Conservation (phyloP, 345 rosid genomes). For the Anacardium occidentale region DNA sequence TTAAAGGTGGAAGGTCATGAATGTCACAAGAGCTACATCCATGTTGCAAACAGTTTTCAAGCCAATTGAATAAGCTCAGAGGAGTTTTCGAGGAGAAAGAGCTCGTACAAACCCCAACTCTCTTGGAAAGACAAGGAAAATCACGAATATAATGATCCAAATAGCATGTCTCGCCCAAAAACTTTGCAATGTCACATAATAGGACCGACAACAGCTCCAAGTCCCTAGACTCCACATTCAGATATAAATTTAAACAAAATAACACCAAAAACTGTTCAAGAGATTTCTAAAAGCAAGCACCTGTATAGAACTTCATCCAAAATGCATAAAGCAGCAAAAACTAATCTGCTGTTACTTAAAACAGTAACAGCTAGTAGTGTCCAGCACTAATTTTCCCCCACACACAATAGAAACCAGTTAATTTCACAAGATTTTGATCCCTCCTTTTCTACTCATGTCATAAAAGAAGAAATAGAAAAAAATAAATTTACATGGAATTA, state of each 20-base stretch:
- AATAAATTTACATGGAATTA: background rate
- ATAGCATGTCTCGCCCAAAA: constrained; percentile 69
- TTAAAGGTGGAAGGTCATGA: constrained; percentile 70
- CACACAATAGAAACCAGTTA: no score
- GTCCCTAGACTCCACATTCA: constrained; percentile 55
- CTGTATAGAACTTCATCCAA: constrained; percentile 9
- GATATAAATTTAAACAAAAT: constrained; percentile 16
- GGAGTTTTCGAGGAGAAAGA: constrained; percentile 53
- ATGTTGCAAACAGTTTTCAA: constrained; percentile 66
- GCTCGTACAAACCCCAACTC: constrained; percentile 31
- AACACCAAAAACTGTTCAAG: background rate
- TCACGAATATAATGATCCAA: constrained; percentile 87
- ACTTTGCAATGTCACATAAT: constrained; percentile 64
- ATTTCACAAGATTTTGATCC: no score
- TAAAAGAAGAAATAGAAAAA: background rate
- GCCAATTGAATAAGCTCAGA: constrained; percentile 85
- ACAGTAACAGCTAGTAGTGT: background rate
- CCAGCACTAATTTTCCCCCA: background rate
- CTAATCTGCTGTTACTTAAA: background rate
- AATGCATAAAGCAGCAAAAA: background rate
- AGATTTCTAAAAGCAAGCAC: constrained; percentile 11
- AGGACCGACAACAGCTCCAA: constrained; percentile 72
- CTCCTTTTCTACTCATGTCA: background rate
- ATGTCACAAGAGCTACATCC: constrained; percentile 55
- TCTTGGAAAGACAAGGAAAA: constrained; percentile 67